Conservation (phyloP, 768 basidiomycete species). For the Omphalotus guepiniiformis region DNA sequence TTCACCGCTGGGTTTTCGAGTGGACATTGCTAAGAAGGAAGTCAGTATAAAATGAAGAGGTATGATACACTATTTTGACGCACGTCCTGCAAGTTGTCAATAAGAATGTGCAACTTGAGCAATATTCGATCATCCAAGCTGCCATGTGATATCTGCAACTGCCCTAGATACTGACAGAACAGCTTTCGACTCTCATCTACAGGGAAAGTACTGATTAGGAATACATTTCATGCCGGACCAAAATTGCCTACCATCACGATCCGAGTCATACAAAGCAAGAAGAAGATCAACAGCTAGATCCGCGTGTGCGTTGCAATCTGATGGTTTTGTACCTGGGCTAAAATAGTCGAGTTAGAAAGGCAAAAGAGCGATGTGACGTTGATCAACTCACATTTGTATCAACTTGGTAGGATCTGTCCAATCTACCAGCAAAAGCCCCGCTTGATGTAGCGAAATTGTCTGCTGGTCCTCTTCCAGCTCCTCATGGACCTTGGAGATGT, state of each 20-base stretch:
- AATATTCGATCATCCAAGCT: slow-evolving; percentile 31
- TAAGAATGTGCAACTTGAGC: slow-evolving; percentile 43
- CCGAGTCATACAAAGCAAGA: slow-evolving; percentile 41
- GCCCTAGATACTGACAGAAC: slow-evolving; percentile 57
- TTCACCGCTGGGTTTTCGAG: slow-evolving; percentile 49
- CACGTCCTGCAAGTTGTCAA: slow-evolving; percentile 51
- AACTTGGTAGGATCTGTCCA: slow-evolving; percentile 86
- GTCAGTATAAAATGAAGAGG: not conserved
- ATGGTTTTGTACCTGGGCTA: slow-evolving; percentile 6
- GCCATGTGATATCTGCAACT: slow-evolving; percentile 47
- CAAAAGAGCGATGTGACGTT: not conserved
- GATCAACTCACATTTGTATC: slow-evolving; percentile 34
- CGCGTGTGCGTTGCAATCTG: slow-evolving; percentile 40
- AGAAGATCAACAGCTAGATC: slow-evolving; percentile 57
- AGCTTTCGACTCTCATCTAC: slow-evolving; percentile 60
- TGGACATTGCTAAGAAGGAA: slow-evolving; percentile 48
- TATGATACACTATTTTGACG: slow-evolving; percentile 3
- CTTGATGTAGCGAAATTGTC: slow-evolving; percentile 69
- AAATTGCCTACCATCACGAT: slow-evolving; percentile 35
- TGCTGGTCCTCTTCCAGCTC: slow-evolving; percentile 70
- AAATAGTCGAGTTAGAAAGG: not conserved
- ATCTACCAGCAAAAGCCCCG: slow-evolving; percentile 76
- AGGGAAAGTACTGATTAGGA: no score
- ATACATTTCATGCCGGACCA: no score
- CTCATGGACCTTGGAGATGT: slow-evolving; percentile 51